These are phyloP conservation scores for Jackrogersella minutella DNA, from an alignment of 495 filamentous ascomycete genomes.

Conservation along the genomic window DNA sequence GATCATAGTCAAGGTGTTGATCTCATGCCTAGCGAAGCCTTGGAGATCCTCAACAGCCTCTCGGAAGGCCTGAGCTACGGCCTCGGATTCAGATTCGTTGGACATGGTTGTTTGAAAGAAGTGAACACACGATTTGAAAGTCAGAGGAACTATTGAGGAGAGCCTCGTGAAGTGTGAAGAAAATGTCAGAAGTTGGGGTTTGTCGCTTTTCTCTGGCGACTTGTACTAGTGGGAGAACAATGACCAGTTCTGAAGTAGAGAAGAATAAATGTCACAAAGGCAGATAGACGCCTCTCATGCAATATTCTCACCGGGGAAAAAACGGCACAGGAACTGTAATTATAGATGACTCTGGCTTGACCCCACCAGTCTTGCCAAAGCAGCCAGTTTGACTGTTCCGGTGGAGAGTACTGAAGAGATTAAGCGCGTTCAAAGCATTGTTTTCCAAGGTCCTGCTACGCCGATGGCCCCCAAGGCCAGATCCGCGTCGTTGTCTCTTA, in stretches of 20 bases:
- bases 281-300: conserved; percentile 35
- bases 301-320: conserved; percentile 39
- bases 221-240: conserved; percentile 30
- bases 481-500: conserved; percentile 26
- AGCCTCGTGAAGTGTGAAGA: conserved; percentile 14
- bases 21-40: conserved; percentile 88
- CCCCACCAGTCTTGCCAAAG: conserved; percentile 31
- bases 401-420: conserved; percentile 28
- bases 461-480: conserved; percentile 9
- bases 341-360: conserved; percentile 31
- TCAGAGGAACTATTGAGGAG: conserved; percentile 12
- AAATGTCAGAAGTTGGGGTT: neutral
- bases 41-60: conserved; percentile 90
- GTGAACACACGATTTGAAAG: conserved; percentile 15
- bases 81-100: conserved; percentile 74
- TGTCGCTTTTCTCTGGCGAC: conserved; percentile 2
- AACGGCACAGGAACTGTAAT: conserved; percentile 39
- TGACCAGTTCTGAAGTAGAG: conserved; percentile 20
- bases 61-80: conserved; percentile 94
- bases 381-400: conserved; percentile 24
- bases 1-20: conserved; percentile 93
- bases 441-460: conserved; percentile 35
- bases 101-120: conserved; percentile 65
- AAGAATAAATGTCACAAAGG: conserved; percentile 39
- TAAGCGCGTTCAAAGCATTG: conserved; percentile 35